Evolutionary conservation across 176 grass and related monocot genomes (phyloP).

Genomic region (Panicum miliaceum): DNA sequence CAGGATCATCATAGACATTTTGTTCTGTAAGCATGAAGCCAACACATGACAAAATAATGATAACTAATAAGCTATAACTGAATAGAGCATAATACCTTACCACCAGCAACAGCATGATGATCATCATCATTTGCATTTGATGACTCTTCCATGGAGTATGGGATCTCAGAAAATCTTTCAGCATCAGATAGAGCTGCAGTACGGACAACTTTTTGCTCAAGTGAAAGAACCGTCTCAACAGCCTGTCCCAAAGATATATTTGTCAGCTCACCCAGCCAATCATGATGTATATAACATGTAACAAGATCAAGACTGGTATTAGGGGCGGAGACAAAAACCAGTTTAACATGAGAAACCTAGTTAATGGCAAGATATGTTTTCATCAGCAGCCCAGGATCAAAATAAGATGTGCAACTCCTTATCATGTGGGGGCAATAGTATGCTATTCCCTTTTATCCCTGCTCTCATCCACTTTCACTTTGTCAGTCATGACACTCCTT

Average conservation of each 20-base stretch:
- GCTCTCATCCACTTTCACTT: neutral
- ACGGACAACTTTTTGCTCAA: slow-evolving; percentile 76
- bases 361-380: slow-evolving; percentile 18
- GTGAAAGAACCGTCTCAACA: slow-evolving; percentile 52
- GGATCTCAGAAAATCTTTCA: slow-evolving; percentile 90
- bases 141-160: slow-evolving; percentile 48
- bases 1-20: slow-evolving; percentile 32
- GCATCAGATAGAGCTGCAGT: slow-evolving; percentile 64
- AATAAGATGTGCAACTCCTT: slow-evolving; percentile 18
- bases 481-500: neutral
- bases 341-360: neutral
- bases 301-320: slow-evolving; percentile 21
- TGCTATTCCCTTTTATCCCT: neutral
- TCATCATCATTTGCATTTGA: slow-evolving; percentile 29
- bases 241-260: slow-evolving; percentile 55
- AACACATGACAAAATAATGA: neutral
- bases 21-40: slow-evolving; percentile 15
- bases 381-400: slow-evolving; percentile 18
- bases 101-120: slow-evolving; percentile 49
- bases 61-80: slow-evolving; percentile 1
- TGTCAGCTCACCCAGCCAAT: slow-evolving; percentile 30
- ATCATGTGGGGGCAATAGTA: neutral
- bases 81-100: slow-evolving; percentile 62
- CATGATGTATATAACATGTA: slow-evolving; percentile 22
- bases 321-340: slow-evolving; percentile 24